These are phyloP conservation scores for Fusarium sacchari DNA, from an alignment of 2,329 filamentous ascomycete genomes.

Conservation along the genomic window DNA sequence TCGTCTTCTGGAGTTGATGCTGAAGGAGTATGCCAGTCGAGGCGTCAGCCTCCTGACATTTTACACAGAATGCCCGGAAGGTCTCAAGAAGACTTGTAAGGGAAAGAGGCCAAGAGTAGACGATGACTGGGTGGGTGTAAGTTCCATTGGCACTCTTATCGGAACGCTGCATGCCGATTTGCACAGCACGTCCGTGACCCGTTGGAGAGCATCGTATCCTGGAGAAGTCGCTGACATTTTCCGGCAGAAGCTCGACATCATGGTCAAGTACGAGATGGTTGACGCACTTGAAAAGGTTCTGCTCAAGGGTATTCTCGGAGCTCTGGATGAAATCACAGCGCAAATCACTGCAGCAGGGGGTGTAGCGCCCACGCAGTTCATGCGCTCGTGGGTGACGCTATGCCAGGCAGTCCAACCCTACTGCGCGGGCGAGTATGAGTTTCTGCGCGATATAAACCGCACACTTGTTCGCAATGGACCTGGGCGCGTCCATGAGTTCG, in stretches of 20 bases:
- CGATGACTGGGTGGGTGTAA: background rate
- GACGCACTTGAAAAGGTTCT: background rate
- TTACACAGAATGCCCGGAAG: background rate
- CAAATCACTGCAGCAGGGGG: background rate
- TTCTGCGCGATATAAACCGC: background rate
- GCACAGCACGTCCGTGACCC: background rate
- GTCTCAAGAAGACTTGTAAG: background rate
- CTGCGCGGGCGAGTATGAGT: no score
- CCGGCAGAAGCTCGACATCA: constrained; percentile 10
- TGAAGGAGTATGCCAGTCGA: background rate
- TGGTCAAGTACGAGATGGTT: constrained; percentile 14
- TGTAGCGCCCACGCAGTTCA: background rate
- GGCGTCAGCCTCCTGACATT: background rate
- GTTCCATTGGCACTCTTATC: background rate
- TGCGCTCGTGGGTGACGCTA: background rate
- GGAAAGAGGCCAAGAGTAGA: background rate
- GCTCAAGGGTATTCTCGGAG: background rate
- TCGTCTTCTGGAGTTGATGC: constrained; percentile 6
- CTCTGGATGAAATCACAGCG: background rate
- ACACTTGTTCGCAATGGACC: background rate
- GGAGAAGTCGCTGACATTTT: constrained; percentile 19
- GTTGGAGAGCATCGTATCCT: background rate
- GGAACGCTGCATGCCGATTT: background rate
- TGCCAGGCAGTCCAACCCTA: background rate
- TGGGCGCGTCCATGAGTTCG: constrained; percentile 6